Evolutionary conservation across 352 stramenopile species (phyloP).

Genomic region (Pythium rishiriense): DNA sequence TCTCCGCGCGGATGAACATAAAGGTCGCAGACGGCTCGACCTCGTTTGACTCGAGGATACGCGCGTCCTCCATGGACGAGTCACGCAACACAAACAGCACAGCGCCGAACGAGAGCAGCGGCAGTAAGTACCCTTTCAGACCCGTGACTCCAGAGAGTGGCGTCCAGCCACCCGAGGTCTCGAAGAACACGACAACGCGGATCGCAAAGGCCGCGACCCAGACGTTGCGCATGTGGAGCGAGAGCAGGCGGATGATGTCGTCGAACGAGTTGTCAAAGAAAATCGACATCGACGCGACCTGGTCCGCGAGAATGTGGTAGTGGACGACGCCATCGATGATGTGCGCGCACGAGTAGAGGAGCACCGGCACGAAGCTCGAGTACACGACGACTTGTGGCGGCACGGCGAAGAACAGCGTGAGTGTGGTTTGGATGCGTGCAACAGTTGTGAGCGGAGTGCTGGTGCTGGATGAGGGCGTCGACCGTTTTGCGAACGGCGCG

Average conservation of each 20-base stretch:
- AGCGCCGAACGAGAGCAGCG: slow-evolving; percentile 19
- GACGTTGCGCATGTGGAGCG: slow-evolving; percentile 29
- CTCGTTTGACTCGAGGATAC: slow-evolving; percentile 32
- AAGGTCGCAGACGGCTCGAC: slow-evolving; percentile 31
- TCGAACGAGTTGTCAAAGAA: slow-evolving; percentile 19
- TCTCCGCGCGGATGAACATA: slow-evolving; percentile 36
- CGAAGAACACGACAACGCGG: slow-evolving; percentile 29
- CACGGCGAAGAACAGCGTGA: slow-evolving; percentile 31
- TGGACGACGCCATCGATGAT: slow-evolving; percentile 29
- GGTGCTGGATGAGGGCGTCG: background rate
- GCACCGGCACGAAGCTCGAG: slow-evolving; percentile 28
- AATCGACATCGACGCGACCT: slow-evolving; percentile 10
- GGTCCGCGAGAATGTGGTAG: slow-evolving; percentile 25
- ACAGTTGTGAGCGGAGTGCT: background rate
- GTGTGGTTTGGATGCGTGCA: slow-evolving; percentile 10
- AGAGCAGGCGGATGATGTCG: slow-evolving; percentile 25
- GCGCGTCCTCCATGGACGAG: slow-evolving; percentile 22
- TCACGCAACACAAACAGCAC: slow-evolving; percentile 27
- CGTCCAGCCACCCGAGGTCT: slow-evolving; percentile 31
- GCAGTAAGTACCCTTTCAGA: slow-evolving; percentile 25
- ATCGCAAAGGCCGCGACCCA: slow-evolving; percentile 26
- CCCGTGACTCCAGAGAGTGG: slow-evolving; percentile 25
- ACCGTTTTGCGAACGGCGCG: slow-evolving; percentile 8
- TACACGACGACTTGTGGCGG: slow-evolving; percentile 29
- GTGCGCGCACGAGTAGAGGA: slow-evolving; percentile 27